Evolutionary conservation across 2,329 filamentous ascomycete genomes (phyloP), one percentile per base, ranked within the genome.

Genomic region (Calonectria honghensis): DNA sequence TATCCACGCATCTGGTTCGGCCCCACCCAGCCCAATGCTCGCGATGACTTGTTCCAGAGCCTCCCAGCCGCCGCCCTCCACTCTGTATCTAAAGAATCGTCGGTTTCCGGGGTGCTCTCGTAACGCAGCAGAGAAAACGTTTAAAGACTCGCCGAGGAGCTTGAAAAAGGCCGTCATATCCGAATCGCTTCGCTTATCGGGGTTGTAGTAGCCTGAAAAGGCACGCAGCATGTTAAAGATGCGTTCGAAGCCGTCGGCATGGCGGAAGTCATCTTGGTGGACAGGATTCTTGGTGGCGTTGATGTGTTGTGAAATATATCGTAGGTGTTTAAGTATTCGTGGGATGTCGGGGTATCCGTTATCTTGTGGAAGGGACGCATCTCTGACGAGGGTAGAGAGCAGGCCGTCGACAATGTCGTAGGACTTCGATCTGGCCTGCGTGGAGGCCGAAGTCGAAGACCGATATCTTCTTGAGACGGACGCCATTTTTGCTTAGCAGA

Each of bases 91-190:
- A 83, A 98, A 98, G 86, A 96, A 98, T 79, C 94, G 92, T 81
- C 93, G 91, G 85, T 98, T 99, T 27, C 96, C 96, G 61, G 93
- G 90, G 84, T 98, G 96, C 59, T 92, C 92, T 69, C 92, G 91
- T 77, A 99, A 90, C 18, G 93, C 92, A 63, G 94, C 93, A 1
- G 94, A 93, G 35, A 98, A 86, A 18, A 97, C 91, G 39, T 92
- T 92, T 50, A 97, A 87, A n/a, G 94, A 90, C 11, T 90, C 90
- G 80, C 95, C 91, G 24, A 98, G 87, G 24, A 96, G 87, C 74
- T 91, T 89, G 81, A 95, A 94, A 72, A 95, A 87, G 57, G 89
- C 88, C 72, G 88, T 86, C 83, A 93, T 94, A 74, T 95, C 92
- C 59, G 91, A 86, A 50, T 91, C 85, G 66, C 86, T 90, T 81